These are phyloP conservation scores for Sporothrix mexicana DNA, from an alignment of 2,329 filamentous ascomycete genomes.

Conservation along the genomic window DNA sequence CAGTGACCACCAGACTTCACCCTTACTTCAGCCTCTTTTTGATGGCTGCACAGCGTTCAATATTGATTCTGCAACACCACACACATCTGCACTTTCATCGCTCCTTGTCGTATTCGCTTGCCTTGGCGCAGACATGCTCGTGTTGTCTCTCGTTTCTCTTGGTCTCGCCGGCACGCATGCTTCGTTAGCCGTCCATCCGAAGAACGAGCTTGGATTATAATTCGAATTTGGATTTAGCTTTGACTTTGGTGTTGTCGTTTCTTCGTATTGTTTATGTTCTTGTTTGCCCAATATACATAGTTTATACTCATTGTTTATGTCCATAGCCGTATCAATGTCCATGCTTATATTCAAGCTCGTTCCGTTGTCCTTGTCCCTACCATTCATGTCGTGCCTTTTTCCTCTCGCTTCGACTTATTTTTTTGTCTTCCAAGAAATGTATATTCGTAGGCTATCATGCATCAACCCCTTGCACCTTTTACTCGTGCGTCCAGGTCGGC, in stretches of 20 bases:
- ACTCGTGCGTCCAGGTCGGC: constrained; percentile 86
- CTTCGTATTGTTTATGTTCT: constrained; percentile 1
- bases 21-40: too few relatives aligned
- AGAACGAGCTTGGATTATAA: neutral
- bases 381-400: neutral
- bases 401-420: neutral
- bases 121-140: neutral
- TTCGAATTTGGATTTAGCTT: neutral
- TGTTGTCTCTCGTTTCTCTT: constrained; percentile 8
- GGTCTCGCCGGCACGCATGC: neutral
- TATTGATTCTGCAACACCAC: constrained; percentile 22
- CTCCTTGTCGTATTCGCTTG: constrained; percentile 27
- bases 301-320: too few relatives aligned
- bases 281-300: neutral
- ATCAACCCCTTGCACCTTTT: constrained; percentile 39
- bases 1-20: neutral
- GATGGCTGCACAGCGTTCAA: constrained; percentile 24
- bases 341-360: neutral
- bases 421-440: neutral
- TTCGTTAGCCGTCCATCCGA: neutral
- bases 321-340: neutral
- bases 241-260: neutral
- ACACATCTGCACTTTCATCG: constrained; percentile 2
- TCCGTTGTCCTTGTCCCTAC: neutral
- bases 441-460: neutral